Evolutionary conservation across 495 filamentous ascomycete species (phyloP), one percentile per base, ranked within the genome.

Genomic region (Margaritispora aquatica): DNA sequence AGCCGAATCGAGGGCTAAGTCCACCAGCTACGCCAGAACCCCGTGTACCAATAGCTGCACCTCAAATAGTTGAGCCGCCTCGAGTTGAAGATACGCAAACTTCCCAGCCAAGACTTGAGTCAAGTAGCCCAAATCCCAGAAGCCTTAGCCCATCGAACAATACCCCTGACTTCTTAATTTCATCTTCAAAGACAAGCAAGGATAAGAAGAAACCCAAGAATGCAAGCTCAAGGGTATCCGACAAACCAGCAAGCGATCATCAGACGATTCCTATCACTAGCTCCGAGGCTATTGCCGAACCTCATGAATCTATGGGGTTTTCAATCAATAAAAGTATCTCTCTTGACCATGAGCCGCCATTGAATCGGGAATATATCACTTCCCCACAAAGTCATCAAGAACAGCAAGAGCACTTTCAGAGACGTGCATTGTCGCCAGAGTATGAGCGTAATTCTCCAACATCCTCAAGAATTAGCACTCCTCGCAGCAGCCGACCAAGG

Each of bases 121-220:
- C 38, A 44, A n/a, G 3, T 2, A 44, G 38, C 15, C 38, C 11
- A n/a, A n/a, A 44, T 44, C 19, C 38, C 10, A n/a, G 38, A 44
- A n/a, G 38, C 19, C 15, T 44, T 24, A 34, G 26, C 10, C n/a
- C 22, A 23, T 19, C 23, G 29, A 36, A 49, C 17, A 27, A 50
- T 11, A 13, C 47, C 1, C 55, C 46, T 20, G 55, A 49, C 19
- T 29, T 48, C 24, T 23, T 57, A 1, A 29, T 31, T 27, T 8
- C 55, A 29, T 57, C 55, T 13, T 27, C 55, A 19, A 57, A 57
- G 55, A 57, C 27, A 49, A 44, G 21, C 24, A 57, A 57, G 3
- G 36, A 54, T 1, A 44, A 44, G 55, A 50, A 41, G 27, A 52
- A 58, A 15, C 2, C 17, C 4, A 44, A 44, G 15, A 44, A 9